Conservation (phyloP, 805 yeast genomes). For the Wickerhamiella azymoides region DNA sequence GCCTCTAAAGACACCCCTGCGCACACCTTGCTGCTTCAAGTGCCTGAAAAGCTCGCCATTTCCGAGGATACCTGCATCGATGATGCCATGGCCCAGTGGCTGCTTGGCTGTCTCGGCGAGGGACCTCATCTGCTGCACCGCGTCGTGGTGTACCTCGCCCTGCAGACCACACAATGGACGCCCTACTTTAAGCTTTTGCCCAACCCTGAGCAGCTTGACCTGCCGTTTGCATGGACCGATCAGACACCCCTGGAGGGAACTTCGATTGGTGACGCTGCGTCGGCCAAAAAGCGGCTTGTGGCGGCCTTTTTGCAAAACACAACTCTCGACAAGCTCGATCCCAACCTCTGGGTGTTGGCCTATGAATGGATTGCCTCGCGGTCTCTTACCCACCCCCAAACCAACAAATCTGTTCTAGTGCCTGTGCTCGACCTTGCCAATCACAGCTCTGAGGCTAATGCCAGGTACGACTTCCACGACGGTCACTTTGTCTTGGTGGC, state of each 20-base stretch:
- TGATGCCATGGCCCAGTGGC: conserved; percentile 13
- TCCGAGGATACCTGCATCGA: conserved; percentile 10
- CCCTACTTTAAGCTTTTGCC: conserved; percentile 22
- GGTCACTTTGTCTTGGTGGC: not conserved
- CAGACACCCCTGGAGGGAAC: conserved; percentile 18
- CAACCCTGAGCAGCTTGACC: conserved; percentile 17
- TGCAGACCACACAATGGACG: conserved; percentile 11
- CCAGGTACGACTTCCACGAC: conserved; percentile 26
- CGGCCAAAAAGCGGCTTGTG: conserved; percentile 16
- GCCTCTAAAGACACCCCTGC: not conserved
- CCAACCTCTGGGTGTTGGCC: conserved; percentile 22
- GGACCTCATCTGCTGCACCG: conserved; percentile 13
- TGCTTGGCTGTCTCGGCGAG: conserved; percentile 1
- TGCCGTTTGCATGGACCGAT: conserved; percentile 23
- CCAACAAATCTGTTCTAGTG: conserved; percentile 26
- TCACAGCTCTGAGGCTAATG: conserved; percentile 26
- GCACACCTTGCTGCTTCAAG: conserved; percentile 4
- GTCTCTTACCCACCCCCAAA: conserved; percentile 21
- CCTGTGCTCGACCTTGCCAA: conserved; percentile 44
- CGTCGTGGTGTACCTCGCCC: conserved; percentile 14
- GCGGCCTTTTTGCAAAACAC: conserved; percentile 10
- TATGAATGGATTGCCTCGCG: conserved; percentile 28
- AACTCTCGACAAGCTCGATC: not conserved
- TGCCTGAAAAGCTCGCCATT: conserved; percentile 13
- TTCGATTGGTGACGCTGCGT: conserved; percentile 19